phyloP scores from a whole-genome alignment of 768 basidiomycete species.

The Termitomyces sp. region DNA sequence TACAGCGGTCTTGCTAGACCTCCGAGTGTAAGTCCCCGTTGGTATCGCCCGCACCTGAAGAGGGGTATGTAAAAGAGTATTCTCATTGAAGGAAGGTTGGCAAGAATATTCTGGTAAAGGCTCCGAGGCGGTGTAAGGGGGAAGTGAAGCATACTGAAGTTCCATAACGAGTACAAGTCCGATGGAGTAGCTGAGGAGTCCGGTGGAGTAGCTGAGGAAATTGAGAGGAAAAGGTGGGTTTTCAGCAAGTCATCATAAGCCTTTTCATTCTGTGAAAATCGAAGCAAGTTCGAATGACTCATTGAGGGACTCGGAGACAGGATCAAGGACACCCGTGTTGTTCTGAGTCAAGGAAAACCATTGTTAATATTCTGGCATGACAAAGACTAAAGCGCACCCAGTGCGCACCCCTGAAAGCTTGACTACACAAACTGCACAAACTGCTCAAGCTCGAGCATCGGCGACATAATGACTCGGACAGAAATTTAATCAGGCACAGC shows the following conservation, averaged over 20 bases:
- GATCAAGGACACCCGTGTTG: neutral
- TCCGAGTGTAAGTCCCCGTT: slow-evolving; percentile 36
- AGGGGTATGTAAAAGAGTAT: slow-evolving; percentile 45
- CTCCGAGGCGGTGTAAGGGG: slow-evolving; percentile 48
- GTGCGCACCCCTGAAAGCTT: no score
- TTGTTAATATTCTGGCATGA: neutral
- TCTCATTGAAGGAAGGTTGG: slow-evolving; percentile 46
- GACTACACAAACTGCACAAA: no score
- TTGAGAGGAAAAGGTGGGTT: neutral
- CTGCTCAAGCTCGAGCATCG: neutral
- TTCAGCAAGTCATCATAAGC: neutral
- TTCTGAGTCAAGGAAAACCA: neutral
- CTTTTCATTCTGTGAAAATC: neutral
- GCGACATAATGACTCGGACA: slow-evolving; percentile 4
- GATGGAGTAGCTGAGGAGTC: no score
- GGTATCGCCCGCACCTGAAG: slow-evolving; percentile 18
- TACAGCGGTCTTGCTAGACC: slow-evolving; percentile 32
- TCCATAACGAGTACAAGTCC: neutral
- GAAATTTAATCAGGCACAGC: slow-evolving; percentile 7
- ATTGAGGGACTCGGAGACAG: neutral
- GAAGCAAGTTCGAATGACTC: neutral
- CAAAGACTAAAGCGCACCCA: neutral
- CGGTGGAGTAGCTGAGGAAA: neutral
- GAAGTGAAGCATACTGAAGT: slow-evolving; percentile 20
- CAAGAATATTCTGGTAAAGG: slow-evolving; percentile 56